These are phyloP conservation scores for Fonsecaea nubica DNA, from an alignment of 2,329 filamentous ascomycete genomes.

Conservation along the genomic window DNA sequence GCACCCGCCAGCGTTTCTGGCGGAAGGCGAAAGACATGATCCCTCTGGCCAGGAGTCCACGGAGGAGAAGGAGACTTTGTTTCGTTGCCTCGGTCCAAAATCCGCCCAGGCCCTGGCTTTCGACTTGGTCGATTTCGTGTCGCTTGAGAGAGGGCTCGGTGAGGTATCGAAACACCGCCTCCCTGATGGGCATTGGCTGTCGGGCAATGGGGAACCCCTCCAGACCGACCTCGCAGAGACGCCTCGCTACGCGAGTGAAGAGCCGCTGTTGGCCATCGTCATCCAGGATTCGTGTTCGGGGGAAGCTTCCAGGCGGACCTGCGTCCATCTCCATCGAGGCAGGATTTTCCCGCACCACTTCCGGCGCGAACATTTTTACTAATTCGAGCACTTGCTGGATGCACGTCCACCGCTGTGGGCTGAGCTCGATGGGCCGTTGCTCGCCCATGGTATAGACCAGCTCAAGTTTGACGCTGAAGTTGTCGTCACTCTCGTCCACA, in stretches of 20 bases:
- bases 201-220: slow-evolving; percentile 53
- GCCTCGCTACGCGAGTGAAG: slow-evolving; percentile 39
- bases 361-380: slow-evolving; percentile 11
- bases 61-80: slow-evolving; percentile 42
- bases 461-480: slow-evolving; percentile 66
- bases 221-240: slow-evolving; percentile 56
- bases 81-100: slow-evolving; percentile 48
- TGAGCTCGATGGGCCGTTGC: slow-evolving; percentile 59
- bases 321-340: neutral
- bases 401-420: slow-evolving; percentile 62
- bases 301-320: neutral
- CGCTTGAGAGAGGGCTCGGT: slow-evolving; percentile 44
- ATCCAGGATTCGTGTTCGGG: neutral
- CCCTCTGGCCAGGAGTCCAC: slow-evolving; percentile 61
- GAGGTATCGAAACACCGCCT: slow-evolving; percentile 56
- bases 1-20: slow-evolving; percentile 68
- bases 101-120: slow-evolving; percentile 40
- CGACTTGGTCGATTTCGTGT: slow-evolving; percentile 46
- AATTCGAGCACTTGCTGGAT: slow-evolving; percentile 57
- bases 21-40: slow-evolving; percentile 61
- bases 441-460: slow-evolving; percentile 67
- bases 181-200: slow-evolving; percentile 44
- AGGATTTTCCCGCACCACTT: slow-evolving; percentile 39
- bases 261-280: slow-evolving; percentile 31
- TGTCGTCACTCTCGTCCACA: slow-evolving; percentile 71